These are phyloP conservation scores for Penicillium vulpinum DNA, from an alignment of 2,329 filamentous ascomycete species.

Conservation along the genomic window DNA sequence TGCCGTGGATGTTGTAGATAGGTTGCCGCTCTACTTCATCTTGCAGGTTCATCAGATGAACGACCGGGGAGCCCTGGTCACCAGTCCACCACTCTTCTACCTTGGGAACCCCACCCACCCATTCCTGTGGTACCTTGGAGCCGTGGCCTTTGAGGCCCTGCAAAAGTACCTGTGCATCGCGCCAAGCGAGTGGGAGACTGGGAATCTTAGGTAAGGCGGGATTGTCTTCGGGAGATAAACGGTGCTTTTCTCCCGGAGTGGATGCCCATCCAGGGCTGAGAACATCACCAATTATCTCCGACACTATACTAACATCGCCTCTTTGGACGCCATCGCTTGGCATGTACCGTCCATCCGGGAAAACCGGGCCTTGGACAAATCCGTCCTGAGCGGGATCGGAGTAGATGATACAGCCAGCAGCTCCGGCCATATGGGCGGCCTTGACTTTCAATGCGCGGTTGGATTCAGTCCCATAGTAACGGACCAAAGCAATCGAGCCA, in stretches of 20 bases:
- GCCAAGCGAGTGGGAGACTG: slow-evolving; percentile 85
- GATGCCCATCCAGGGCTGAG: slow-evolving; percentile 81
- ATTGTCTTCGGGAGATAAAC: slow-evolving; percentile 69
- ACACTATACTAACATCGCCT: slow-evolving; percentile 76
- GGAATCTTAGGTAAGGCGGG: slow-evolving; percentile 78
- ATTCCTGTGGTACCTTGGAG: slow-evolving; percentile 64
- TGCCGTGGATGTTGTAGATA: slow-evolving; percentile 89
- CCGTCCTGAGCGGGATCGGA: slow-evolving; percentile 86
- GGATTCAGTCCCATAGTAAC: slow-evolving; percentile 72
- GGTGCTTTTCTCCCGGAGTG: slow-evolving; percentile 52
- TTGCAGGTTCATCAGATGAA: slow-evolving; percentile 82
- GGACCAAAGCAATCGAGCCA: slow-evolving; percentile 80
- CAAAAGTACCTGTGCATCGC: slow-evolving; percentile 79
- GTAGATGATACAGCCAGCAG: slow-evolving; percentile 85
- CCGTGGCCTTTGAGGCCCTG: slow-evolving; percentile 75
- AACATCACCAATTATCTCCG: slow-evolving; percentile 85
- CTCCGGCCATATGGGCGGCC: slow-evolving; percentile 82
- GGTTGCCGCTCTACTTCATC: slow-evolving; percentile 79
- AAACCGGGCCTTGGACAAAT: slow-evolving; percentile 69
- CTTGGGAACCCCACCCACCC: slow-evolving; percentile 75
- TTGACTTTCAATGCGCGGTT: slow-evolving; percentile 83
- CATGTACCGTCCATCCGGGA: slow-evolving; percentile 76
- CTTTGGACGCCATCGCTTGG: slow-evolving; percentile 80
- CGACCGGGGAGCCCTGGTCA: slow-evolving; percentile 68
- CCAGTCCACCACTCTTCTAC: slow-evolving; percentile 84